phyloP scores from a whole-genome alignment of 2,329 filamentous ascomycete species.

The Mariannaea elegans region DNA sequence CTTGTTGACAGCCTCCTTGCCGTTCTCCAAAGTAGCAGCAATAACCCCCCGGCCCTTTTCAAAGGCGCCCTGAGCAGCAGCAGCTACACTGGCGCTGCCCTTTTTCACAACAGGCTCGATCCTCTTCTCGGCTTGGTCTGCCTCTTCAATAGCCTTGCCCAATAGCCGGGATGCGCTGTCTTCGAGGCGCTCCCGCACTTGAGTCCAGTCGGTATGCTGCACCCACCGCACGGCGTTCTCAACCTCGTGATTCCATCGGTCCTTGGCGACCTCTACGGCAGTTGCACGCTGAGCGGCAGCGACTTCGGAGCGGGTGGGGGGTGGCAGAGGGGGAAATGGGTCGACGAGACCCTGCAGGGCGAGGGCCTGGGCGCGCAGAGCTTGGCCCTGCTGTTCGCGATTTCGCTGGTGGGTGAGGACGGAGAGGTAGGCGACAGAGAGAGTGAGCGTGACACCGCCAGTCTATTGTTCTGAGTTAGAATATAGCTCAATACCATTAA shows the following conservation, averaged over 20 bases:
- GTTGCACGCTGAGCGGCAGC: slow-evolving; percentile 62
- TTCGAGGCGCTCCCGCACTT: slow-evolving; percentile 68
- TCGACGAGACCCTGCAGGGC: slow-evolving; percentile 63
- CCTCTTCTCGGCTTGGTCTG: slow-evolving; percentile 42
- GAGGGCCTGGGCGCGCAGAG: slow-evolving; percentile 65
- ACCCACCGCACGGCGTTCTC: slow-evolving; percentile 72
- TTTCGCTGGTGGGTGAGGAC: slow-evolving; percentile 75
- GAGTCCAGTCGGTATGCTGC: slow-evolving; percentile 72
- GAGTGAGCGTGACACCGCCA: slow-evolving; percentile 78
- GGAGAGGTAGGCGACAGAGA: slow-evolving; percentile 76
- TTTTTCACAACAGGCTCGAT: slow-evolving; percentile 47
- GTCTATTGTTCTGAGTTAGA: slow-evolving; percentile 58
- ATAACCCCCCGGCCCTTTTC: slow-evolving; percentile 50
- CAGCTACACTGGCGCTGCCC: slow-evolving; percentile 41
- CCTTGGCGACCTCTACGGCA: slow-evolving; percentile 74
- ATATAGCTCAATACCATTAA: not conserved
- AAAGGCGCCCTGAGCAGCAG: slow-evolving; percentile 49
- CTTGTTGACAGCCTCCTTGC: slow-evolving; percentile 53
- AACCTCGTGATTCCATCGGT: slow-evolving; percentile 80
- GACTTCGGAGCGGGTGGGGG: slow-evolving; percentile 60
- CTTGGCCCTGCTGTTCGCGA: slow-evolving; percentile 66
- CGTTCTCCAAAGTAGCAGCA: slow-evolving; percentile 50
- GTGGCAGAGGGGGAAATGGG: slow-evolving; percentile 56
- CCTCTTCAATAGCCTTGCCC: slow-evolving; percentile 49
- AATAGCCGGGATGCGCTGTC: slow-evolving; percentile 56